These are phyloP conservation scores for Rubus parviflorus DNA, from an alignment of 306 rosid species.

Conservation along the genomic window DNA sequence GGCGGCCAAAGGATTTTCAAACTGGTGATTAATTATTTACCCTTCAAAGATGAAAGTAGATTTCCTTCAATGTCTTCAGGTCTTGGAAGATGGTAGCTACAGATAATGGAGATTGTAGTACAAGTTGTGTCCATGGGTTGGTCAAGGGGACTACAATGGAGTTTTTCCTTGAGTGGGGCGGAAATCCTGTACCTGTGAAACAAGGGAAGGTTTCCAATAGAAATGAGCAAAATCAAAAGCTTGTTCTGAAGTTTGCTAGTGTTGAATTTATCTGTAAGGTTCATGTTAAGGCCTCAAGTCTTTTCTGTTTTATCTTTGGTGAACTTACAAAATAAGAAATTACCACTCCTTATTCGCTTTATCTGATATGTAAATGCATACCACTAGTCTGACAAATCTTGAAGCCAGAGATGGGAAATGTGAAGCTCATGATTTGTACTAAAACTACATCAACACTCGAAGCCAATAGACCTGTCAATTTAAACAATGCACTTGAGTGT, in stretches of 20 bases:
- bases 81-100: slow-evolving; percentile 10
- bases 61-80: not conserved
- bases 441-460: not conserved
- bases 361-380: not conserved
- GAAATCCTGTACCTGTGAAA: not conserved
- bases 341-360: too few relatives aligned
- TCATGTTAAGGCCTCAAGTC: not conserved
- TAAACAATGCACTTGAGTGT: too few relatives aligned
- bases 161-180: not conserved
- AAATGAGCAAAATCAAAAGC: not conserved
- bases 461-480: not conserved
- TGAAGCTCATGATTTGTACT: not conserved
- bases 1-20: slow-evolving; percentile 2
- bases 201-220: not conserved
- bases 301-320: not conserved
- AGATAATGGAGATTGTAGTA: not conserved
- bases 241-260: not conserved
- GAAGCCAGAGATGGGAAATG: not conserved
- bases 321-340: not conserved
- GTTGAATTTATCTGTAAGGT: not conserved
- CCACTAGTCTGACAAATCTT: too few relatives aligned
- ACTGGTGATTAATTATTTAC: not conserved
- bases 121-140: not conserved
- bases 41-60: not conserved
- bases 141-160: not conserved